A percentile compares a stretch with the other conserved stretches of the same genome.
phyloP scores from a whole-genome alignment of 1,284 basidiomycete genomes.

The Wallemia ichthyophaga region DNA sequence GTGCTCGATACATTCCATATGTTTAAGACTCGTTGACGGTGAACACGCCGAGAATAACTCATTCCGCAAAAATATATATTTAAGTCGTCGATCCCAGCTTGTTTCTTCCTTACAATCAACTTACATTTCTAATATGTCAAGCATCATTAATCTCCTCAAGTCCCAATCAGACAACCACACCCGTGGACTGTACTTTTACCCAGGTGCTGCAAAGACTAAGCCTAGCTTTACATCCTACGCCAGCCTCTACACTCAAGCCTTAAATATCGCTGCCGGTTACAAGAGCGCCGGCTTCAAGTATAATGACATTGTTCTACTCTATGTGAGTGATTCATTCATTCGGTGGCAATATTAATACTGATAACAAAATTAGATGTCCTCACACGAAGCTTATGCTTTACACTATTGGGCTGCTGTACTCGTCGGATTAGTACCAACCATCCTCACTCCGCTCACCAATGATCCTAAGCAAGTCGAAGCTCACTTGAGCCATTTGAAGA shows the following conservation, averaged over 20 bases:
- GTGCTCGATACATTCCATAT: background rate
- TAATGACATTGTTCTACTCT: background rate
- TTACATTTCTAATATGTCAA: background rate
- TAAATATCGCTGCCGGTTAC: background rate
- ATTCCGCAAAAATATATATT: background rate
- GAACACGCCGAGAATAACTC: background rate
- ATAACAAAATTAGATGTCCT: background rate
- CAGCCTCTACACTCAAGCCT: background rate
- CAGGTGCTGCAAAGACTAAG: background rate
- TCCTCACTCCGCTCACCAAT: background rate
- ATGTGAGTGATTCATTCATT: background rate
- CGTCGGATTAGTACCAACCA: background rate
- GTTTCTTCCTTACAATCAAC: background rate
- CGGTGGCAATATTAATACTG: background rate
- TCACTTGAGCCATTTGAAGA: background rate
- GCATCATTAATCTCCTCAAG: background rate
- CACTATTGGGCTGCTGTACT: background rate
- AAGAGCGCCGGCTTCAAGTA: background rate
- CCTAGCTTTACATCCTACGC: background rate
- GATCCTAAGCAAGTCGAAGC: background rate
- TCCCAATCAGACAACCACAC: background rate
- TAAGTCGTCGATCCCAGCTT: background rate
- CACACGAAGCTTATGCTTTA: background rate
- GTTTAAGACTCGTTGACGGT: background rate
- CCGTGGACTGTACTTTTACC: background rate